Percentiles rank a stretch among this genome's conserved stretches.
phyloP scores from a whole-genome alignment of 1,139 yeast genomes.

The Taphrina flavorubra region DNA sequence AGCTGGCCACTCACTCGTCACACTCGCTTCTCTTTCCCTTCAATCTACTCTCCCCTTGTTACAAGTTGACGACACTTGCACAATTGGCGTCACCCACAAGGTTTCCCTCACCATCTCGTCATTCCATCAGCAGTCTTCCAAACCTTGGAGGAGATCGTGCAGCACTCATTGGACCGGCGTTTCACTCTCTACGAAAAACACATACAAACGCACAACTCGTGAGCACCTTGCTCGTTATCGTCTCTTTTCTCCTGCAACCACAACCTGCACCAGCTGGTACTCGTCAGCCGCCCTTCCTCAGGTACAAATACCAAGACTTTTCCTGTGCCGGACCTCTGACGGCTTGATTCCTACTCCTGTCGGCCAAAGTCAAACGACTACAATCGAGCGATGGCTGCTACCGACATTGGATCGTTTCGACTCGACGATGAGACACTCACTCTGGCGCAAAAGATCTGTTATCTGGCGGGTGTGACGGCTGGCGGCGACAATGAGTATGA shows the following conservation, averaged over 20 bases:
- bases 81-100: neutral
- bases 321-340: too few relatives aligned
- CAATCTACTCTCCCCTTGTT: too few relatives aligned
- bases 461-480: slow-evolving; percentile 32
- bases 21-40: too few relatives aligned
- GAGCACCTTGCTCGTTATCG: slow-evolving; percentile 12
- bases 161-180: slow-evolving; percentile 7
- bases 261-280: neutral
- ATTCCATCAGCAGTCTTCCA: neutral
- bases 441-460: slow-evolving; percentile 34
- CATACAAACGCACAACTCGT: neutral
- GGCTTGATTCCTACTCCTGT: neutral
- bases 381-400: slow-evolving; percentile 11
- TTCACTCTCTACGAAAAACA: neutral
- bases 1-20: too few relatives aligned
- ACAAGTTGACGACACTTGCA: too few relatives aligned
- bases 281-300: neutral
- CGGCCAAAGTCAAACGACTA: neutral
- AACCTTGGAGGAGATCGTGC: neutral
- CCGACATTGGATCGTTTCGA: slow-evolving; percentile 16
- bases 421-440: slow-evolving; percentile 22
- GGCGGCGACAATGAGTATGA: slow-evolving; percentile 54
- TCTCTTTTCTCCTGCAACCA: slow-evolving; percentile 1
- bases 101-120: neutral
- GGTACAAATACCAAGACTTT: neutral